Evolutionary conservation across 805 yeast genomes (phyloP).

Genomic region (Candida xiaguanensis): DNA sequence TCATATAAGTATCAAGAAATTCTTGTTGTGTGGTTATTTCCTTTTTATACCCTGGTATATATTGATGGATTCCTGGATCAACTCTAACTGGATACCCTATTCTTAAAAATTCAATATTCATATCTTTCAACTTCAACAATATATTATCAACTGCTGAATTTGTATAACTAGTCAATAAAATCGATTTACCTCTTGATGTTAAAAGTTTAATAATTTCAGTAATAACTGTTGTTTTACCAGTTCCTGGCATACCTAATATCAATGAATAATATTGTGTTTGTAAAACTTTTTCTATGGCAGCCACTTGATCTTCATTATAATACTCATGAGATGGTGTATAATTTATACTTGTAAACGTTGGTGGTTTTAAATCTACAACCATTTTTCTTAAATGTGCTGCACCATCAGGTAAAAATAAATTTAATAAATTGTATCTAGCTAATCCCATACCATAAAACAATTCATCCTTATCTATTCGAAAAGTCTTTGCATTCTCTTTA

Average conservation of each 20-base stretch:
- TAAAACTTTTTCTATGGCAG: slow-evolving; percentile 65
- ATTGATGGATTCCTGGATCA: slow-evolving; percentile 58
- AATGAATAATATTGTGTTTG: slow-evolving; percentile 71
- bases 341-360: slow-evolving; percentile 29
- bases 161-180: slow-evolving; percentile 81
- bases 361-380: slow-evolving; percentile 53
- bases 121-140: slow-evolving; percentile 57
- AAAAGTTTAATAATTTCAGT: slow-evolving; percentile 66
- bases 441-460: slow-evolving; percentile 69
- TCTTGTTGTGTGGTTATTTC: slow-evolving; percentile 41
- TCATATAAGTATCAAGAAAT: slow-evolving; percentile 43
- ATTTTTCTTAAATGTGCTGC: slow-evolving; percentile 43
- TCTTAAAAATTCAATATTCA: slow-evolving; percentile 48
- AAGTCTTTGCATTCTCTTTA: slow-evolving; percentile 20
- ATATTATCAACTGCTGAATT: slow-evolving; percentile 97
- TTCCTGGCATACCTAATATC: slow-evolving; percentile 96
- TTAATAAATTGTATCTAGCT: slow-evolving; percentile 73
- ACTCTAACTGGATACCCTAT: slow-evolving; percentile 60
- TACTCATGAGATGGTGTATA: slow-evolving; percentile 13
- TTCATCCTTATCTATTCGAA: slow-evolving; percentile 78
- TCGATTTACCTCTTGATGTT: slow-evolving; percentile 57
- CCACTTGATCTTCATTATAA: slow-evolving; percentile 68
- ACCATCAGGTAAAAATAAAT: slow-evolving; percentile 54
- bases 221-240: slow-evolving; percentile 71
- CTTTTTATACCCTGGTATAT: slow-evolving; percentile 37